A percentile compares a stretch with the other conserved stretches of the same genome.
Evolutionary conservation across 2,329 filamentous ascomycete genomes (phyloP).

Genomic region (Huntiella savannae): DNA sequence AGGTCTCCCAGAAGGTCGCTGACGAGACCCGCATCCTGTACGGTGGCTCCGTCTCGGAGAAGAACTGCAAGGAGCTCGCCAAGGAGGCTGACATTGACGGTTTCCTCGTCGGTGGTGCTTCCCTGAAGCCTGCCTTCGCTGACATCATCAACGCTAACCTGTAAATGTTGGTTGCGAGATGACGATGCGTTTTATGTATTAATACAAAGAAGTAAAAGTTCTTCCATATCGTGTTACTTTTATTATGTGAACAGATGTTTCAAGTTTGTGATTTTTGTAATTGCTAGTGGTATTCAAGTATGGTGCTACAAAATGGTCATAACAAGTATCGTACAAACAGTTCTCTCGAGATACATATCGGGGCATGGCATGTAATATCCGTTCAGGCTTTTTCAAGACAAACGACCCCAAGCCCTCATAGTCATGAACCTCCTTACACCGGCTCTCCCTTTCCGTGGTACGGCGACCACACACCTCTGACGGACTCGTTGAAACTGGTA

Average conservation of each 20-base stretch:
- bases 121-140: slow-evolving; percentile 78
- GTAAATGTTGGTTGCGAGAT: slow-evolving; percentile 18
- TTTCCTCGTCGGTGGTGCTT: slow-evolving; percentile 91
- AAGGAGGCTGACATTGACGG: slow-evolving; percentile 93
- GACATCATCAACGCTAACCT: slow-evolving; percentile 40
- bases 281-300: neutral
- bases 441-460: slow-evolving; percentile 42
- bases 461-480: slow-evolving; percentile 52
- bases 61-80: slow-evolving; percentile 88
- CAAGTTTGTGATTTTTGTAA: neutral
- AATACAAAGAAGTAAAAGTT: slow-evolving; percentile 7
- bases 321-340: slow-evolving; percentile 6
- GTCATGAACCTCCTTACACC: slow-evolving; percentile 22
- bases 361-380: neutral
- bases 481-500: slow-evolving; percentile 42
- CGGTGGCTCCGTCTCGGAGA: slow-evolving; percentile 89
- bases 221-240: neutral
- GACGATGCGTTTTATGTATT: slow-evolving; percentile 1
- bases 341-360: neutral
- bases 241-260: neutral
- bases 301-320: slow-evolving; percentile 8
- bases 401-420: neutral
- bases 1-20: slow-evolving; percentile 55
- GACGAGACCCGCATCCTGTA: slow-evolving; percentile 89
- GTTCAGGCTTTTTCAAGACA: neutral